These are phyloP conservation scores for Fragosphaeria purpurea DNA, from an alignment of 2,329 filamentous ascomycete genomes.

Conservation along the genomic window DNA sequence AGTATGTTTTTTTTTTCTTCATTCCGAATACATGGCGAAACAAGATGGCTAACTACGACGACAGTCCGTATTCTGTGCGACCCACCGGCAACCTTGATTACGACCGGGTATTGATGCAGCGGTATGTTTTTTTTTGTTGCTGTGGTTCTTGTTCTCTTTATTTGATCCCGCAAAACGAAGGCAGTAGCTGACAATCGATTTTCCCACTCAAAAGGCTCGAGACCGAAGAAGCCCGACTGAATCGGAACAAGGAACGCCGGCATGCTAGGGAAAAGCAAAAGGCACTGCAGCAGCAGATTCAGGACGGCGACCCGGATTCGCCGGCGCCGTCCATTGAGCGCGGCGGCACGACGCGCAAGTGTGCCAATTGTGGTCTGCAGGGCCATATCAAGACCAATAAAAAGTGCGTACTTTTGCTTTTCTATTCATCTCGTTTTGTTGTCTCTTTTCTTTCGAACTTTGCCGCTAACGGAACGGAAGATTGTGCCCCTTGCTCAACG, in stretches of 20 bases:
- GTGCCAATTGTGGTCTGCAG: constrained; percentile 92
- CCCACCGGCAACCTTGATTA: constrained; percentile 58
- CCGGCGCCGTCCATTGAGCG: constrained; percentile 42
- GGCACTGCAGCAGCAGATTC: constrained; percentile 41
- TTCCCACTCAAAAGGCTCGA: constrained; percentile 7
- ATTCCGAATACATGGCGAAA: background rate
- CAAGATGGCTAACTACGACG: constrained; percentile 1
- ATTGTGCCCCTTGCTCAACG: constrained; percentile 76
- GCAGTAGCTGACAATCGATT: too few species aligned
- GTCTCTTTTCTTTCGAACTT: constrained; percentile 13
- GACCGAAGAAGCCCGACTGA: constrained; percentile 69
- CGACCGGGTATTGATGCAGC: constrained; percentile 50
- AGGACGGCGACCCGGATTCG: constrained; percentile 36
- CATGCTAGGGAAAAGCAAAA: constrained; percentile 88
- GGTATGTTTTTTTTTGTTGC: constrained; percentile 27
- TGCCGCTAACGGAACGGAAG: constrained; percentile 31
- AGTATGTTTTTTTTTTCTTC: constrained; percentile 38
- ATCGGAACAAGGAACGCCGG: constrained; percentile 84
- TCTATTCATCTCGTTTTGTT: constrained; percentile 31
- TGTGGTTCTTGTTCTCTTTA: too few species aligned
- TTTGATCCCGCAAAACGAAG: too few species aligned
- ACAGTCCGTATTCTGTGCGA: constrained; percentile 47
- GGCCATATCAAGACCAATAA: constrained; percentile 99
- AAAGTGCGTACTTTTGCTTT: constrained; percentile 41
- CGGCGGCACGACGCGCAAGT: constrained; percentile 74